Conservation (phyloP, 352 stramenopile genomes). For the Phytopythium chamaehyphon region DNA sequence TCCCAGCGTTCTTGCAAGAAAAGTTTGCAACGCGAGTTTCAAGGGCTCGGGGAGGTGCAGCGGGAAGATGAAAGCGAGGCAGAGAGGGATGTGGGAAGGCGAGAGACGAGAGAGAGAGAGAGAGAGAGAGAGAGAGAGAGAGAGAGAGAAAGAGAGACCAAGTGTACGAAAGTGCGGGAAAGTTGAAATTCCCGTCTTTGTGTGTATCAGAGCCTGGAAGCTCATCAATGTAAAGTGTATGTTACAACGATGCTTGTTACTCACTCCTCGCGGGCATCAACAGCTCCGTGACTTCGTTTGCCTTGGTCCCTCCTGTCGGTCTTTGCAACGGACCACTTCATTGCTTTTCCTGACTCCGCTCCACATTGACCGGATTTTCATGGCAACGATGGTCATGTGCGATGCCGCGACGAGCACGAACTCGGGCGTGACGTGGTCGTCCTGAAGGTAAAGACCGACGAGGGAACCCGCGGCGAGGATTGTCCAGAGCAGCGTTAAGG, state of each 20-base stretch:
- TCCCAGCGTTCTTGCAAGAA: too few species aligned
- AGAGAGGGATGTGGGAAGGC: background rate
- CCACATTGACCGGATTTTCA: conserved; percentile 12
- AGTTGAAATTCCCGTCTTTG: too few species aligned
- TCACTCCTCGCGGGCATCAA: too few species aligned
- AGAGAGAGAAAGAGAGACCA: conserved; percentile 11
- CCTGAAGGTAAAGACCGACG: conserved; percentile 8
- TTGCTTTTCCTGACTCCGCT: conserved; percentile 8
- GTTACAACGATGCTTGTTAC: too few species aligned
- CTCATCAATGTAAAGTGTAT: too few species aligned
- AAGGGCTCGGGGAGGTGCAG: too few species aligned
- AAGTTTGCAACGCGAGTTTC: too few species aligned
- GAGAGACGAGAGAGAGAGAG: conserved; percentile 11
- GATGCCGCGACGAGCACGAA: conserved; percentile 15
- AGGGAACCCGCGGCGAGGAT: conserved; percentile 5
- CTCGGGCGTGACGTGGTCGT: conserved; percentile 16
- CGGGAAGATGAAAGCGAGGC: too few species aligned
- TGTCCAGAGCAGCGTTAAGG: conserved; percentile 15
- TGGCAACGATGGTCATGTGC: conserved; percentile 10
- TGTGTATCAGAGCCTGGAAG: too few species aligned
- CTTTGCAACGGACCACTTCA: conserved; percentile 13
- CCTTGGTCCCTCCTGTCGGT: conserved; percentile 12
- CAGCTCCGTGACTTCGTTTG: conserved; percentile 12
- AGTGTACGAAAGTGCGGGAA: too few species aligned
- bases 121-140: background rate